Conservation (phyloP, 179 eudicot species). For the Carnegiea gigantea region DNA sequence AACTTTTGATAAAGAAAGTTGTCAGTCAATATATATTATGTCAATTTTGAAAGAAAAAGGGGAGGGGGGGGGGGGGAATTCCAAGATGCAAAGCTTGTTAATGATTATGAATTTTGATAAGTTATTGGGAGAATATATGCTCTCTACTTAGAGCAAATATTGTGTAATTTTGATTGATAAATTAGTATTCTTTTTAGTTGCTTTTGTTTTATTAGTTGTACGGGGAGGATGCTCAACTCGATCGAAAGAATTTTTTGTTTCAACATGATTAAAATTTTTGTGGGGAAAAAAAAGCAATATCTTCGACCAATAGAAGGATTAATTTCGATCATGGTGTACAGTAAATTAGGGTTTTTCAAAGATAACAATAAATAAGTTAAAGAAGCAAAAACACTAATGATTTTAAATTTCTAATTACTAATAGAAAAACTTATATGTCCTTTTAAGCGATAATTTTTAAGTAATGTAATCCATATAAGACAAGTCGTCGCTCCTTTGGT, state of each 20-base stretch:
- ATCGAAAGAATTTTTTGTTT: background rate
- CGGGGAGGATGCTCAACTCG: background rate
- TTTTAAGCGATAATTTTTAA: no score
- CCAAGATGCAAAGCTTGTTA: slow-evolving; percentile 27
- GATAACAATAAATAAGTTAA: background rate
- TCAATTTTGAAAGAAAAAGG: background rate
- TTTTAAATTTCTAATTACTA: background rate
- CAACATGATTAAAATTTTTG: background rate
- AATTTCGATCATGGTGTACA: background rate
- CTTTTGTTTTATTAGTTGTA: background rate
- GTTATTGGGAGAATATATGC: slow-evolving; percentile 30
- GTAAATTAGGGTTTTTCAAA: no score
- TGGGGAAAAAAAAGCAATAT: background rate
- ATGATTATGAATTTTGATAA: slow-evolving; percentile 10
- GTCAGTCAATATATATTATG: slow-evolving; percentile 13
- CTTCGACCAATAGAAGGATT: background rate
- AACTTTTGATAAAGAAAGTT: slow-evolving; percentile 14
- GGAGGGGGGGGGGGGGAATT: background rate
- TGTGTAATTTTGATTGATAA: background rate
- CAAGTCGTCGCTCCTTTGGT: no score
- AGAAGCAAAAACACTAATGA: background rate
- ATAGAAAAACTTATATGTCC: no score
- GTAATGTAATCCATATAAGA: no score
- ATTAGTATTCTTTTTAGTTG: slow-evolving; percentile 7
- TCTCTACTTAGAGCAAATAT: slow-evolving; percentile 13